Percentiles rank a stretch among this genome's conserved stretches.
phyloP scores from a whole-genome alignment of 1,284 basidiomycete genomes.

The Sporisorium iseilematis-ciliati region DNA sequence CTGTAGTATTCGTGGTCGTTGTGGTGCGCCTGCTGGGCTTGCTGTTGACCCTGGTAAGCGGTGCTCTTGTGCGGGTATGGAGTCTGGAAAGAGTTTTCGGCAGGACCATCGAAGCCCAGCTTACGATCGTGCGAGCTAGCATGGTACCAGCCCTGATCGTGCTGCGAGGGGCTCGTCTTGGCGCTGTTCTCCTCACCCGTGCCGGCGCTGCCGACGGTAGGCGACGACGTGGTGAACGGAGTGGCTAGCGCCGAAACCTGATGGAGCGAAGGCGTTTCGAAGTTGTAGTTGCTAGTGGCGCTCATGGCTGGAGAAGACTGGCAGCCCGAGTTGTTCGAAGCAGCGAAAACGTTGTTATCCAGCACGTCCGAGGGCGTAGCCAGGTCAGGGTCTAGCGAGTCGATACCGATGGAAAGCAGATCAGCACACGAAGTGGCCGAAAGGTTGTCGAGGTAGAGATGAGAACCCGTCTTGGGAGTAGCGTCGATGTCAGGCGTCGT shows the following conservation, averaged over 20 bases:
- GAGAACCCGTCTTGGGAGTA: slow-evolving; percentile 31
- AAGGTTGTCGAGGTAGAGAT: slow-evolving; percentile 24
- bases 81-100: slow-evolving; percentile 16
- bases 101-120: slow-evolving; percentile 14
- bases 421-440: slow-evolving; percentile 16
- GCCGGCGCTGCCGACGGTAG: slow-evolving; percentile 26
- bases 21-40: slow-evolving; percentile 16
- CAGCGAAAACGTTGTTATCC: slow-evolving; percentile 8
- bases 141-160: slow-evolving; percentile 29
- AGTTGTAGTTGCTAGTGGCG: slow-evolving; percentile 35
- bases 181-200: slow-evolving; percentile 21
- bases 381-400: slow-evolving; percentile 13
- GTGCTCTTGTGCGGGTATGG: slow-evolving; percentile 23
- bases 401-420: slow-evolving; percentile 13
- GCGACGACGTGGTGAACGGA: slow-evolving; percentile 31
- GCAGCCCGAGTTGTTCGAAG: slow-evolving; percentile 16
- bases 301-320: slow-evolving; percentile 41
- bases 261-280: slow-evolving; percentile 35
- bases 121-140: slow-evolving; percentile 18
- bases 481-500: slow-evolving; percentile 11
- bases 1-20: slow-evolving; percentile 30
- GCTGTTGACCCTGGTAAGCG: slow-evolving; percentile 14
- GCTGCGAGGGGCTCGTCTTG: slow-evolving; percentile 29
- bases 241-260: slow-evolving; percentile 27
- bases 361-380: slow-evolving; percentile 4